phyloP scores from a whole-genome alignment of 2,329 filamentous ascomycete genomes.

The Colletotrichum musicola region DNA sequence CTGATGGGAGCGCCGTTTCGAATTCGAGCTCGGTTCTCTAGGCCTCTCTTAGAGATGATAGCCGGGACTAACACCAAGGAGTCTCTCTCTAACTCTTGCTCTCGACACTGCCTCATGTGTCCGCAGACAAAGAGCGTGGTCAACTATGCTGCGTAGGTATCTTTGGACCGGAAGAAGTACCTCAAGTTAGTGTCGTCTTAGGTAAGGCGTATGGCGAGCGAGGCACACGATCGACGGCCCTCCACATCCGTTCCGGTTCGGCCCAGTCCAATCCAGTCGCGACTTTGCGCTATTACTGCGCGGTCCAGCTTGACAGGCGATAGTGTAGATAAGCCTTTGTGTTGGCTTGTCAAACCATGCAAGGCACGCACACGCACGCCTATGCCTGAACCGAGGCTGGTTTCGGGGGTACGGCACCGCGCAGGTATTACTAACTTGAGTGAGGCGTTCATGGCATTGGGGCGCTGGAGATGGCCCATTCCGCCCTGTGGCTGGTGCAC shows the following conservation, averaged over 20 bases:
- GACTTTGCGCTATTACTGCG: slow-evolving; percentile 11
- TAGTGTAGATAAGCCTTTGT: slow-evolving; percentile 1
- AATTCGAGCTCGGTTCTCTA: slow-evolving; percentile 25
- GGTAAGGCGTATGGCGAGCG: background rate
- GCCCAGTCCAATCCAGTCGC: background rate
- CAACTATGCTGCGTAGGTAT: background rate
- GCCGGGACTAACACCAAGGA: background rate
- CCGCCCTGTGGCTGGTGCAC: slow-evolving; percentile 34
- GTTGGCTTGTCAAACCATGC: slow-evolving; percentile 15
- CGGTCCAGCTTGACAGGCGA: slow-evolving; percentile 9
- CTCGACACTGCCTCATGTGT: background rate
- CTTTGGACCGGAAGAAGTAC: slow-evolving; percentile 3
- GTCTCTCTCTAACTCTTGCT: background rate
- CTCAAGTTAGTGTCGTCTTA: slow-evolving; percentile 13
- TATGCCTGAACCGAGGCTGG: slow-evolving; percentile 7
- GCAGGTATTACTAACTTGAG: background rate
- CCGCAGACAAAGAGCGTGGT: slow-evolving; percentile 15
- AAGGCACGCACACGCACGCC: slow-evolving; percentile 4
- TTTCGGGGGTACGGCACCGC: background rate
- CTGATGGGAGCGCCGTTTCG: slow-evolving; percentile 26
- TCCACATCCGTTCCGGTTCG: background rate
- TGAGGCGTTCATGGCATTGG: slow-evolving; percentile 37
- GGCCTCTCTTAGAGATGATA: background rate
- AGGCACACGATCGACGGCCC: background rate
- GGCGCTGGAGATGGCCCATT: slow-evolving; percentile 5